These are phyloP conservation scores for Ogataea salicorniae DNA, from an alignment of 805 yeast genomes.

Conservation along the genomic window DNA sequence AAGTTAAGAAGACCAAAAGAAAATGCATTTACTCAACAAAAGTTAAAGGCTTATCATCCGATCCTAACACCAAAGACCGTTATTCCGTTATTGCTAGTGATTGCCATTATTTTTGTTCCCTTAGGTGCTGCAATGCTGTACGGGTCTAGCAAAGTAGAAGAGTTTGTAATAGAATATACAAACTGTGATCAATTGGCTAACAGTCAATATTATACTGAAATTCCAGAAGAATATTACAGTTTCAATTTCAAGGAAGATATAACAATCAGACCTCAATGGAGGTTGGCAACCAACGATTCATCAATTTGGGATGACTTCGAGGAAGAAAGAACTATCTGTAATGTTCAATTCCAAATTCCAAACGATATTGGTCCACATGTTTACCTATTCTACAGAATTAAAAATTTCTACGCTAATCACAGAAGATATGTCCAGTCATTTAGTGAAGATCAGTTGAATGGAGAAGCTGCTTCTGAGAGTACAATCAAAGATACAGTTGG, in stretches of 20 bases:
- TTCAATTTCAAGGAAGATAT: slow-evolving; percentile 50
- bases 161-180: slow-evolving; percentile 71
- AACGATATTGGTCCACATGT: slow-evolving; percentile 67
- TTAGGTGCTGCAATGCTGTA: slow-evolving; percentile 81
- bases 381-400: slow-evolving; percentile 73
- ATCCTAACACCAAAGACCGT: slow-evolving; percentile 89
- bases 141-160: slow-evolving; percentile 72
- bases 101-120: slow-evolving; percentile 84
- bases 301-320: slow-evolving; percentile 37
- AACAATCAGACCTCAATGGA: slow-evolving; percentile 61
- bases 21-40: slow-evolving; percentile 52
- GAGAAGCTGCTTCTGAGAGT: slow-evolving; percentile 53
- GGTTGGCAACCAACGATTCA: slow-evolving; percentile 37
- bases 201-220: slow-evolving; percentile 37
- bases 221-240: slow-evolving; percentile 55
- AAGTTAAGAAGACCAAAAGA: slow-evolving; percentile 63
- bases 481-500: slow-evolving; percentile 49
- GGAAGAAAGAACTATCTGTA: slow-evolving; percentile 52
- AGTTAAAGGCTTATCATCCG: slow-evolving; percentile 58
- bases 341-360: slow-evolving; percentile 71
- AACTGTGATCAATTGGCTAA: slow-evolving; percentile 53
- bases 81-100: slow-evolving; percentile 68
- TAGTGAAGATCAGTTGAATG: slow-evolving; percentile 76
- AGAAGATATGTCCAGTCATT: slow-evolving; percentile 87
- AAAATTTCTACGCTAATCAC: slow-evolving; percentile 90